phyloP scores from a whole-genome alignment of 768 basidiomycete species.

The Hygrocybe punicea region DNA sequence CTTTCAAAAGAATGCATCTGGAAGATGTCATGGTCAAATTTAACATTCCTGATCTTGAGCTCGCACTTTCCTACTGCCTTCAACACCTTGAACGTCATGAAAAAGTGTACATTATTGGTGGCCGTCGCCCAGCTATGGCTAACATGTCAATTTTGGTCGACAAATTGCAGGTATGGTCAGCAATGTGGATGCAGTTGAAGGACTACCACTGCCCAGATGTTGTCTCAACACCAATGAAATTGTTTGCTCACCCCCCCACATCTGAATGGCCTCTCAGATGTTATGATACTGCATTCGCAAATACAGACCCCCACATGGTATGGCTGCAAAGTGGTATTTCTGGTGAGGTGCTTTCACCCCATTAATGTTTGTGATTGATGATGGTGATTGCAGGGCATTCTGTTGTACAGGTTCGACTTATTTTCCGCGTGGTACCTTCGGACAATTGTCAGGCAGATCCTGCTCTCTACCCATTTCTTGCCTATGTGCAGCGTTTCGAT shows the following conservation, averaged over 20 bases:
- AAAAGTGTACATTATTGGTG: conserved; percentile 4
- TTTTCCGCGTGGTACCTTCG: conserved; percentile 1
- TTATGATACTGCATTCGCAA: conserved; percentile 20
- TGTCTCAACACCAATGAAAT: conserved; percentile 16
- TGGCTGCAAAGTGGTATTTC: conserved; percentile 21
- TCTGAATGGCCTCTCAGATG: conserved; percentile 17
- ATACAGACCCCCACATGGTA: conserved; percentile 7
- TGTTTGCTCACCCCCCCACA: conserved; percentile 21
- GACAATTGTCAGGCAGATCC: background rate
- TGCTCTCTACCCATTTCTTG: background rate
- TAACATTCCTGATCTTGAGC: conserved; percentile 24
- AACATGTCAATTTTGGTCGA: conserved; percentile 15
- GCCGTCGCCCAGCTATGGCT: background rate
- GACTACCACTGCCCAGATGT: conserved; percentile 20
- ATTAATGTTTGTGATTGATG: background rate
- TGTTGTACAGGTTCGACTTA: conserved; percentile 1
- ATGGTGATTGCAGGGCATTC: conserved; percentile 1
- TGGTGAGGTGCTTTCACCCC: conserved; percentile 9
- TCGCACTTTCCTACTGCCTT: conserved; percentile 24
- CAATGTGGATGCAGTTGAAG: conserved; percentile 23
- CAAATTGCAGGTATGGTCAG: conserved; percentile 27
- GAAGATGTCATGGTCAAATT: conserved; percentile 20
- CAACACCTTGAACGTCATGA: background rate
- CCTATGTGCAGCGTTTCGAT: conserved; percentile 7
- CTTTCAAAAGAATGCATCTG: conserved; percentile 16